phyloP scores from a whole-genome alignment of 805 yeast genomes.

The Saturnispora sekii region DNA sequence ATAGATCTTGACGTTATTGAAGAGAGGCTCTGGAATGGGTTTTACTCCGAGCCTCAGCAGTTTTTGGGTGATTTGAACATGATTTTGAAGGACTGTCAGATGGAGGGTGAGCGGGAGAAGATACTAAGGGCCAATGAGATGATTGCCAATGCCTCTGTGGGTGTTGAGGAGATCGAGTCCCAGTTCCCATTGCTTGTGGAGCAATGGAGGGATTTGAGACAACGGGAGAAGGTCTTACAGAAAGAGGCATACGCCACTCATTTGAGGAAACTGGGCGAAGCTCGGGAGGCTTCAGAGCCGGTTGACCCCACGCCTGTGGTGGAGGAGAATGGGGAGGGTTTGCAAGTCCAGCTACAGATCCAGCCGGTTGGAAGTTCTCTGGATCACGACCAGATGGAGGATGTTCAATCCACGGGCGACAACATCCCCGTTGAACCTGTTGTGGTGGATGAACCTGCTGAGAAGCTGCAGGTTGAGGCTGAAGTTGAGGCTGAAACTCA shows the following conservation, averaged over 20 bases:
- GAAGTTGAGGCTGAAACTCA: background rate
- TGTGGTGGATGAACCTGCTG: conserved; percentile 1
- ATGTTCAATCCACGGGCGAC: conserved; percentile 8
- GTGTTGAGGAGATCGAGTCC: conserved; percentile 76
- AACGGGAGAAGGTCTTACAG: conserved; percentile 43
- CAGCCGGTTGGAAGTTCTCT: conserved; percentile 5
- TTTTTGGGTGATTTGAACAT: conserved; percentile 75
- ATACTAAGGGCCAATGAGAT: conserved; percentile 79
- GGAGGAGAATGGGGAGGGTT: conserved; percentile 6
- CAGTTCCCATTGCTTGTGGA: conserved; percentile 54
- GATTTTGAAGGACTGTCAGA: conserved; percentile 70
- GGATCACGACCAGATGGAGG: conserved; percentile 7
- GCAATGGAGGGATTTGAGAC: conserved; percentile 66
- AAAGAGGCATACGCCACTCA: background rate
- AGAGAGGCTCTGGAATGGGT: conserved; percentile 96
- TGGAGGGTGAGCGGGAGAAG: conserved; percentile 76
- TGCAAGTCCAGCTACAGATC: conserved; percentile 6
- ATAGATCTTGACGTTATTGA: conserved; percentile 93
- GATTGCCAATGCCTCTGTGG: conserved; percentile 94
- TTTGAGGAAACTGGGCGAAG: too few species aligned
- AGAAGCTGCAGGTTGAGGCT: background rate
- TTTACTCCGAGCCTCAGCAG: conserved; percentile 84
- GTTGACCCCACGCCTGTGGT: background rate
- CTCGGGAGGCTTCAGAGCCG: too few species aligned
- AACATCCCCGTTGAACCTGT: conserved; percentile 5